Evolutionary conservation across 176 grass and related monocot species (phyloP), one percentile per base, ranked within the genome.

Genomic region (Tillandsia fasciculata): DNA sequence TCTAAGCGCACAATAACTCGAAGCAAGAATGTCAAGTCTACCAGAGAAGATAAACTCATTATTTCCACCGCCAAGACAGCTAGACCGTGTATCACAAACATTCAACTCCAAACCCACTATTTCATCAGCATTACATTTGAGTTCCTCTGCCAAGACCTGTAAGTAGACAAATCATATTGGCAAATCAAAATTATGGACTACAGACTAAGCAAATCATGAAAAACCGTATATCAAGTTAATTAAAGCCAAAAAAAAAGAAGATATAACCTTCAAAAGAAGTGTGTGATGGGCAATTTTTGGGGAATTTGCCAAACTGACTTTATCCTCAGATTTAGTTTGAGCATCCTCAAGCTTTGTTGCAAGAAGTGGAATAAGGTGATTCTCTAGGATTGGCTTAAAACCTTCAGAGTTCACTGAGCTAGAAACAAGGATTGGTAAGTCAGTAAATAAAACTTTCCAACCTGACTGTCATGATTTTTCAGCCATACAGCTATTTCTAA

Each of bases 381-480:
- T 91, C 88, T 96, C 92, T 67, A 96, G 74, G 54, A 92, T 96
- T 70, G 92, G 92, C 80, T 91, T 96, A 70, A 96, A 96, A 0
- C 92, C 92, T 33, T 96, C 92, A 78, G 86, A 85, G 65, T 96
- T 96, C 81, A 96, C 92, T 87, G 88, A 91, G 79, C 92, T 96
- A 91, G 72, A 85, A 70, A 58, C 56, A 64, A 89, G 79, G 68
- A 26, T 3, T 77, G 70, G 51, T 56, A 64, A 83, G 7, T 84
- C 65, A 91, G 74, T 33, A 71, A 79, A 68, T 7, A 42, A 5
- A 42, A 42, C 33, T 42, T 42, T 42, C 33, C 33, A 42, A n/a
- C n/a, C n/a, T n/a, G n/a, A n/a, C n/a, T n/a, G n/a, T n/a, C n/a
- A n/a, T n/a, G n/a, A n/a, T n/a, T n/a, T n/a, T 67, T 17, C 49